Percentiles rank a stretch among this genome's conserved stretches.
These are phyloP conservation scores for Zymoseptoria tritici DNA, from an alignment of 2,329 filamentous ascomycete genomes.

Conservation along the genomic window DNA sequence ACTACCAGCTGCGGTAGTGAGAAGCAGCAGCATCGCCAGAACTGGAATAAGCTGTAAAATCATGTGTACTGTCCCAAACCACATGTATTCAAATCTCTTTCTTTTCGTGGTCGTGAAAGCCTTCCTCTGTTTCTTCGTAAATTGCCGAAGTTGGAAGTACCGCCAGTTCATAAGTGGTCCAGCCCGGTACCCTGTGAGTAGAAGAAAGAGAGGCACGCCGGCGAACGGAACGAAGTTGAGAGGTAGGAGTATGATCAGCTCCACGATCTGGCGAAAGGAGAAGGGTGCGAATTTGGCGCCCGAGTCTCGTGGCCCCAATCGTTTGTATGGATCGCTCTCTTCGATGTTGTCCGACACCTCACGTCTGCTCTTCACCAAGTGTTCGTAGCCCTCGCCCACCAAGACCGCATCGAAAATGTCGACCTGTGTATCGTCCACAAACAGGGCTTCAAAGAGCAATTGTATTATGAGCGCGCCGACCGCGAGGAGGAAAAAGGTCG, in stretches of 20 bases:
- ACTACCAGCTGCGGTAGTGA: slow-evolving; percentile 78
- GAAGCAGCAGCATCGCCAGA: slow-evolving; percentile 85
- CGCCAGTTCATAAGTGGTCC: slow-evolving; percentile 87
- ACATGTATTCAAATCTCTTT: slow-evolving; percentile 75
- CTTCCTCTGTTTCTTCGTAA: slow-evolving; percentile 67
- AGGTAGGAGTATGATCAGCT: slow-evolving; percentile 60
- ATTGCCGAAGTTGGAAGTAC: slow-evolving; percentile 73
- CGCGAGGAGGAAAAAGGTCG: slow-evolving; percentile 71
- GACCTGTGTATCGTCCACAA: slow-evolving; percentile 65
- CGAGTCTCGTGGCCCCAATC: slow-evolving; percentile 72
- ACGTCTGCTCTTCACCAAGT: slow-evolving; percentile 54
- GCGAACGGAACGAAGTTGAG: slow-evolving; percentile 81
- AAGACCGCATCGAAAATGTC: slow-evolving; percentile 77
- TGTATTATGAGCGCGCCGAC: slow-evolving; percentile 57
- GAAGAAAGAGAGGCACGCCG: slow-evolving; percentile 76
- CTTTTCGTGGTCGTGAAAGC: slow-evolving; percentile 55
- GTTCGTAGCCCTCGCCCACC: slow-evolving; percentile 63
- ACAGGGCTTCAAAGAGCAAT: slow-evolving; percentile 45
- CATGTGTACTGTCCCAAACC: slow-evolving; percentile 85
- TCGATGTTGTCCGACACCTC: slow-evolving; percentile 62
- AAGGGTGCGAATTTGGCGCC: slow-evolving; percentile 78
- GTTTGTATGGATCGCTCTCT: slow-evolving; percentile 65
- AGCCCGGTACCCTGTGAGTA: slow-evolving; percentile 78
- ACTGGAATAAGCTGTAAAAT: slow-evolving; percentile 80
- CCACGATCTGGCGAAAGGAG: slow-evolving; percentile 81